These are phyloP conservation scores for Penicillium atrosanguineum DNA, from an alignment of 495 filamentous ascomycete species.

Conservation along the genomic window DNA sequence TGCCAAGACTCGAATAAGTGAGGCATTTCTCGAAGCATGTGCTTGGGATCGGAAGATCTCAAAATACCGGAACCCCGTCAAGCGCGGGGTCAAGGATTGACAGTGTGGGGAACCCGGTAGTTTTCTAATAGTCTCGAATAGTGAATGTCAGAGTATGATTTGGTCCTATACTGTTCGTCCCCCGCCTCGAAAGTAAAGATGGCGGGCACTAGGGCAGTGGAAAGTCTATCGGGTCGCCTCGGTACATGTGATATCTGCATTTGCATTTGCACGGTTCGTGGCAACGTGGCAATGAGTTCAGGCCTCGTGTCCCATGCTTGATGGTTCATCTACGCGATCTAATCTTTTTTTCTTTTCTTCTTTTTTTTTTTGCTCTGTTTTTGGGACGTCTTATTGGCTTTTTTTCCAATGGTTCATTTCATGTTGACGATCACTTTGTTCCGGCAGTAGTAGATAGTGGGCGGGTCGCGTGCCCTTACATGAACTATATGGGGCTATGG, in stretches of 20 bases:
- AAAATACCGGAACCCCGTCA: not conserved
- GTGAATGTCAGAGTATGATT: not conserved
- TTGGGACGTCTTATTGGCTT: not conserved
- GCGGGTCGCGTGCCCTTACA: not conserved
- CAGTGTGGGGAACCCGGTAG: no score
- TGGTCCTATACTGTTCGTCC: not conserved
- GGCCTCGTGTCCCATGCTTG: not conserved
- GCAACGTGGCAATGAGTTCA: not conserved
- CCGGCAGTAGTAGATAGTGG: no score
- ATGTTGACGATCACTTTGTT: not conserved
- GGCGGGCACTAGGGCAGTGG: not conserved
- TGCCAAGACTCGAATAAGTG: not conserved
- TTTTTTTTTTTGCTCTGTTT: not conserved
- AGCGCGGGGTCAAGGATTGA: not conserved
- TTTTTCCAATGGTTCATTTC: not conserved
- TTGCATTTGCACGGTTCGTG: not conserved
- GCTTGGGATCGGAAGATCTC: not conserved
- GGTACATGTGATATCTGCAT: not conserved
- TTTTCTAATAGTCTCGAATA: not conserved
- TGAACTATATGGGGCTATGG: not conserved
- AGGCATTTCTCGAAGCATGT: not conserved
- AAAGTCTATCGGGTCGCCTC: not conserved
- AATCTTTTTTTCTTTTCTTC: not conserved
- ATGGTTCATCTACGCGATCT: not conserved
- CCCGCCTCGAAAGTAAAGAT: not conserved